Evolutionary conservation across 306 rosid species (phyloP).

Genomic region (Vigna unguiculata): DNA sequence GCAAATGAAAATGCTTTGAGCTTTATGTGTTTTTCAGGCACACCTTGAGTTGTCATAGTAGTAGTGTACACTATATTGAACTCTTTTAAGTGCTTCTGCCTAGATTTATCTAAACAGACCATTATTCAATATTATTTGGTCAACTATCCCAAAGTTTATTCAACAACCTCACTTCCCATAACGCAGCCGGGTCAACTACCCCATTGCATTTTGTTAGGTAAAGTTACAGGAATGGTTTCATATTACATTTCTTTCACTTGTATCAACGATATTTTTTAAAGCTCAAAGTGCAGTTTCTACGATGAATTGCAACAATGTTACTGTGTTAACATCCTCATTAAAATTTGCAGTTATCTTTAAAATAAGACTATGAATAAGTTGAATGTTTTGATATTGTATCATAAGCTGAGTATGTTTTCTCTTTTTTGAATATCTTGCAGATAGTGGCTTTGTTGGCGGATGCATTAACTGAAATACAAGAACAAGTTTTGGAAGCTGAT

Average conservation of each 20-base stretch:
- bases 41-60: too few species aligned
- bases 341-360: conserved; percentile 16
- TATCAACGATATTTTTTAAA: neutral
- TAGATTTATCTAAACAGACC: too few species aligned
- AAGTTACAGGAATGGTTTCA: neutral
- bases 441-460: conserved; percentile 86
- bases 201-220: neutral
- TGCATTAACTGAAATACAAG: conserved; percentile 84
- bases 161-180: too few species aligned
- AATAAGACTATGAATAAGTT: neutral
- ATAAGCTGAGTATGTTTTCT: neutral
- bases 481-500: conserved; percentile 75
- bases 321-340: conserved; percentile 12
- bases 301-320: conserved; percentile 5
- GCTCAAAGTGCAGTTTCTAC: conserved; percentile 17
- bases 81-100: too few species aligned
- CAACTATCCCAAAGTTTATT: too few species aligned
- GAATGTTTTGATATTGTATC: conserved; percentile 12
- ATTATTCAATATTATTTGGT: too few species aligned
- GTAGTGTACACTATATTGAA: too few species aligned
- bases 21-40: too few species aligned
- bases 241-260: neutral
- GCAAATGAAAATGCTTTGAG: too few species aligned
- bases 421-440: conserved; percentile 53
- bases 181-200: neutral